phyloP scores from a whole-genome alignment of 768 basidiomycete species.

The Gymnopilus dilepis region DNA sequence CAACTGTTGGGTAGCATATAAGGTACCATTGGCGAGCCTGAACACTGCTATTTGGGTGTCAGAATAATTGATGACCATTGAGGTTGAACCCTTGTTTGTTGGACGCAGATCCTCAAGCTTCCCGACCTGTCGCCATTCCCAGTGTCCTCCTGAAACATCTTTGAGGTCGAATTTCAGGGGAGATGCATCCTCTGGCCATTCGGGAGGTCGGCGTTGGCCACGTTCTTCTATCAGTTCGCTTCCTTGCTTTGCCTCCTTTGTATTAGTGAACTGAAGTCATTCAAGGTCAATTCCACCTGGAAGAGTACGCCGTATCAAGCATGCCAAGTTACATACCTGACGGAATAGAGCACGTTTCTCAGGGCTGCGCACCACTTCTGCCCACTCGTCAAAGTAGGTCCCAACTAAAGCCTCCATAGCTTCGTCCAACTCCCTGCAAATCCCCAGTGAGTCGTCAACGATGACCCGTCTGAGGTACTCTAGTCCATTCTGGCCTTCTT shows the following conservation, averaged over 20 bases:
- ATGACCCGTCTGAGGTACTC: constrained; percentile 71
- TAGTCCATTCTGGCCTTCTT: constrained; percentile 54
- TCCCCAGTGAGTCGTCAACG: constrained; percentile 73
- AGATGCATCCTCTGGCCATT: constrained; percentile 67
- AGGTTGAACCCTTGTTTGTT: constrained; percentile 51
- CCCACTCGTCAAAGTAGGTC: constrained; percentile 76
- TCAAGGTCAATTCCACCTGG: constrained; percentile 29
- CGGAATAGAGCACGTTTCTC: constrained; percentile 21
- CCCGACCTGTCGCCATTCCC: constrained; percentile 63
- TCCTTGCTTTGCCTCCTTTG: constrained; percentile 47
- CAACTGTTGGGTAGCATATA: constrained; percentile 75
- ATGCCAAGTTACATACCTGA: constrained; percentile 24
- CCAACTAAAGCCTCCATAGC: constrained; percentile 70
- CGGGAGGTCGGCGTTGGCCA: constrained; percentile 65
- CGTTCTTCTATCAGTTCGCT: constrained; percentile 63
- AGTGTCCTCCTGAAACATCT: constrained; percentile 50
- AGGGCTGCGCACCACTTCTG: constrained; percentile 54
- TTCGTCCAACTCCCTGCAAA: constrained; percentile 69
- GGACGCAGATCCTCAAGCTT: constrained; percentile 52
- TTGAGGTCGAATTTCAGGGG: constrained; percentile 48
- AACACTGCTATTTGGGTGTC: constrained; percentile 74
- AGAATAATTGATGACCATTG: constrained; percentile 60
- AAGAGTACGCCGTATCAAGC: too few relatives aligned
- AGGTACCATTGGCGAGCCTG: constrained; percentile 60
- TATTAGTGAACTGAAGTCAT: constrained; percentile 69